Conservation (phyloP, 1,284 basidiomycete species). For the Tilletiaria anomala region DNA sequence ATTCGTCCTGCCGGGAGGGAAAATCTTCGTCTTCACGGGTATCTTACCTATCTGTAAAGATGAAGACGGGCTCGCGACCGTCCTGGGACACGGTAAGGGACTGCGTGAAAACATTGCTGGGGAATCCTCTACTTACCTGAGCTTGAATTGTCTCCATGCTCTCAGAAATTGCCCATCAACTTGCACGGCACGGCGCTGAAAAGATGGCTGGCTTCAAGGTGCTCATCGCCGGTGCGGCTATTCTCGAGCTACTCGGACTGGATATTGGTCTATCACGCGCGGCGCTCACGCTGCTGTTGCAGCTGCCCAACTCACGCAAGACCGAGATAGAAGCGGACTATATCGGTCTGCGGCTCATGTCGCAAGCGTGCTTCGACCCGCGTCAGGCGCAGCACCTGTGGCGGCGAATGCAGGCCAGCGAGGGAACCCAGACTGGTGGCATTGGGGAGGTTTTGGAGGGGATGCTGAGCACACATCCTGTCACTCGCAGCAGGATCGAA, state of each 20-base stretch:
- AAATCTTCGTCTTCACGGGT: too few relatives aligned
- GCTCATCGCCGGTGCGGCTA: conserved; percentile 11
- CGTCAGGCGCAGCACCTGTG: conserved; percentile 53
- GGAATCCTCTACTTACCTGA: not conserved
- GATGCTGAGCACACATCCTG: too few relatives aligned
- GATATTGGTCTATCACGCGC: conserved; percentile 27
- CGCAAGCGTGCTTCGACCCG: conserved; percentile 63
- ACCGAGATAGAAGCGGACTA: conserved; percentile 62
- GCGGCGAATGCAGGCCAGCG: not conserved
- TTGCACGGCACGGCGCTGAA: conserved; percentile 21
- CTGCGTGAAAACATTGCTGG: not conserved
- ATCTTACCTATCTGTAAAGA: too few relatives aligned
- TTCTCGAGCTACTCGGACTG: conserved; percentile 19
- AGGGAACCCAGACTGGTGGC: not conserved
- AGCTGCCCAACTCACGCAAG: conserved; percentile 66
- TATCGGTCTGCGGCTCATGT: conserved; percentile 25
- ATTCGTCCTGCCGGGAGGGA: too few relatives aligned
- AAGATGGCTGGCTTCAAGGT: conserved; percentile 34
- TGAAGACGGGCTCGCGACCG: too few relatives aligned
- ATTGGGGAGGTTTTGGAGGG: not conserved
- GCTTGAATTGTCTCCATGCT: not conserved
- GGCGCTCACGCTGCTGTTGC: conserved; percentile 49
- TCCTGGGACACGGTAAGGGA: not conserved
- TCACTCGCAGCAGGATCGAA: too few relatives aligned
- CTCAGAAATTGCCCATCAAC: conserved; percentile 68